These are phyloP conservation scores for Leucaena leucocephala DNA, from an alignment of 306 rosid species.

Conservation along the genomic window DNA sequence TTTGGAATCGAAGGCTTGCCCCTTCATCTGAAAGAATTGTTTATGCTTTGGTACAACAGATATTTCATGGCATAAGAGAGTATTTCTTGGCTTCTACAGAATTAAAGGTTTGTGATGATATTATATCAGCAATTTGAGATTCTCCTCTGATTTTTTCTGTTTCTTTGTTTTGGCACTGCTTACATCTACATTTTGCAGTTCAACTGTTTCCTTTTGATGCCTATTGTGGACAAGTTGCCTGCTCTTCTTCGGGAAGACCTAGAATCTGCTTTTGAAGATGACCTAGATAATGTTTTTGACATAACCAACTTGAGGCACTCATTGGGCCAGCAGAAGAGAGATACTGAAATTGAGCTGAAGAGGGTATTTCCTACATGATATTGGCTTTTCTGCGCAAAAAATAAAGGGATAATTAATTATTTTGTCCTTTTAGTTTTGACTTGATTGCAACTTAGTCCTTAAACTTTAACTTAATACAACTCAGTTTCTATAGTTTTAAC, in stretches of 20 bases:
- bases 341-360: constrained; percentile 78
- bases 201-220: constrained; percentile 98
- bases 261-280: constrained; percentile 89
- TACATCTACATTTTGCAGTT: constrained; percentile 63
- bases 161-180: background rate
- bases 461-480: too few species aligned
- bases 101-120: constrained; percentile 69
- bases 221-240: constrained; percentile 96
- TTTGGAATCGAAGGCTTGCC: constrained; percentile 96
- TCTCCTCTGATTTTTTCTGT: too few species aligned
- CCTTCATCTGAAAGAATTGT: constrained; percentile 98
- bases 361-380: constrained; percentile 59
- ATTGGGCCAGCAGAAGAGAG: constrained; percentile 75
- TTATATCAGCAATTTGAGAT: too few species aligned
- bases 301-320: constrained; percentile 75
- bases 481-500: too few species aligned
- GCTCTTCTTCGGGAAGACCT: constrained; percentile 90
- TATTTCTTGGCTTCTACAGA: constrained; percentile 95
- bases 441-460: too few species aligned
- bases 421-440: too few species aligned
- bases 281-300: constrained; percentile 80
- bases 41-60: constrained; percentile 94
- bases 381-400: constrained; percentile 19
- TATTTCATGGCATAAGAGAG: constrained; percentile 95
- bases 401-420: too few species aligned